These are phyloP conservation scores for Trichoderma lentiforme DNA, from an alignment of 2,329 filamentous ascomycete species.

Conservation along the genomic window DNA sequence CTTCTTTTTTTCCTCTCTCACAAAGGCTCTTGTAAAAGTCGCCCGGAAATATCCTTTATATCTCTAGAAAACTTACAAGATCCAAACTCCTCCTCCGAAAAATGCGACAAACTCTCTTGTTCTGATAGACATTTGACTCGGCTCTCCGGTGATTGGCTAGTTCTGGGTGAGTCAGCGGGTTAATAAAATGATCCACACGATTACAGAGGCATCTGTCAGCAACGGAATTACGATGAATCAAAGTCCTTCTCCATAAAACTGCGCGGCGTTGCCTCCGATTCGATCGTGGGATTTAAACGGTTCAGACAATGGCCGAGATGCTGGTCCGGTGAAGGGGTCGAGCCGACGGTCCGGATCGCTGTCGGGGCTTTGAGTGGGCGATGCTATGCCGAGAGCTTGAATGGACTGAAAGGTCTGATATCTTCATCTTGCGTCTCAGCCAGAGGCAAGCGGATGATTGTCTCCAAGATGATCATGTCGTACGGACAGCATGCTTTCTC, in stretches of 20 bases:
- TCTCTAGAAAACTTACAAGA: not conserved
- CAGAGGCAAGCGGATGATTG: not conserved
- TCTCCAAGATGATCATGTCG: accelerated
- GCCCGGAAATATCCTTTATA: not conserved
- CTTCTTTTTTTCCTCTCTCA: not conserved
- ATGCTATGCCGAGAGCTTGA: not conserved
- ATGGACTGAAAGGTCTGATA: not conserved
- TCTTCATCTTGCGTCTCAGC: not conserved
- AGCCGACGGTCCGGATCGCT: not conserved
- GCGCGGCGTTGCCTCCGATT: not conserved
- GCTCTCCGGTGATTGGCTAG: not conserved
- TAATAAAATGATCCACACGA: not conserved
- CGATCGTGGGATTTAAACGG: not conserved
- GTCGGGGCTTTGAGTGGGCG: not conserved
- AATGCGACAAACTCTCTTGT: not conserved
- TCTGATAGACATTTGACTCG: not conserved
- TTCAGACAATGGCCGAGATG: not conserved
- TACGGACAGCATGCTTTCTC: not conserved
- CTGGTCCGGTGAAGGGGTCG: not conserved
- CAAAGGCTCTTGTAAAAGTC: not conserved
- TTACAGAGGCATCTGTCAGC: constrained; percentile 12
- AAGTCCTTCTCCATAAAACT: not conserved
- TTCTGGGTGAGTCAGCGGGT: not conserved
- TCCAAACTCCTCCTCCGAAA: not conserved
- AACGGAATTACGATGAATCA: not conserved